phyloP scores from a whole-genome alignment of 2,329 filamentous ascomycete species.

The Aureobasidium sp. region DNA sequence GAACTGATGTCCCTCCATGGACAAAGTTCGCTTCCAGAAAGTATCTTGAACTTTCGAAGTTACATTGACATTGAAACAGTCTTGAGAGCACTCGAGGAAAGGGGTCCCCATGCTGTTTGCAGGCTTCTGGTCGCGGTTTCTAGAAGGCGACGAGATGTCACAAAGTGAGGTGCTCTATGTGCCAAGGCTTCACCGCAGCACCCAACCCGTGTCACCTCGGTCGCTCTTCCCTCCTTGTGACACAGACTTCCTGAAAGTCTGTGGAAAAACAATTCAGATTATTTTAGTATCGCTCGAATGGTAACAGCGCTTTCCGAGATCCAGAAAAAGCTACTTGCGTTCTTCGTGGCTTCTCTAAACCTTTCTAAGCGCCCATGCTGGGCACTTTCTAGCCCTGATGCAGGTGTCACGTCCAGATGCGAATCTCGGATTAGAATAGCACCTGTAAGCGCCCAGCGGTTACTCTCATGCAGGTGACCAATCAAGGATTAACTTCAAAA shows the following conservation, averaged over 20 bases:
- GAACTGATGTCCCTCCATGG: too few relatives aligned
- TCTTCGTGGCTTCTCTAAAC: background rate
- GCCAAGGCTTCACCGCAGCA: background rate
- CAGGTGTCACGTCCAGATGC: constrained; percentile 1
- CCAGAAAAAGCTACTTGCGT: background rate
- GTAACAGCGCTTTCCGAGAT: background rate
- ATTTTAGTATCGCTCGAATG: background rate
- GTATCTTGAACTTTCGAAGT: too few relatives aligned
- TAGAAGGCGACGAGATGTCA: background rate
- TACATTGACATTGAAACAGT: too few relatives aligned
- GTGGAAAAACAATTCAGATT: background rate
- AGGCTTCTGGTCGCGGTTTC: background rate
- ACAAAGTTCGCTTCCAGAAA: too few relatives aligned
- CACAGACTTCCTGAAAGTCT: background rate
- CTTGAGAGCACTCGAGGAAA: background rate
- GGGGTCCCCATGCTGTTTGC: background rate
- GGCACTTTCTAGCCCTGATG: background rate
- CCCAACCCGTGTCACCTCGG: background rate
- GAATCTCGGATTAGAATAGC: constrained; percentile 5
- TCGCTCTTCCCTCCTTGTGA: background rate
- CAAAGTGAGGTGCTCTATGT: background rate
- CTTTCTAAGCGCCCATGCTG: background rate
- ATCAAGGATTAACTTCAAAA: background rate
- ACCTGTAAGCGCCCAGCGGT: constrained; percentile 10
- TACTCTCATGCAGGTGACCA: background rate